A percentile compares a stretch with the other conserved stretches of the same genome.
These are phyloP conservation scores for Gossypium turneri DNA, from an alignment of 345 rosid species.

Conservation along the genomic window DNA sequence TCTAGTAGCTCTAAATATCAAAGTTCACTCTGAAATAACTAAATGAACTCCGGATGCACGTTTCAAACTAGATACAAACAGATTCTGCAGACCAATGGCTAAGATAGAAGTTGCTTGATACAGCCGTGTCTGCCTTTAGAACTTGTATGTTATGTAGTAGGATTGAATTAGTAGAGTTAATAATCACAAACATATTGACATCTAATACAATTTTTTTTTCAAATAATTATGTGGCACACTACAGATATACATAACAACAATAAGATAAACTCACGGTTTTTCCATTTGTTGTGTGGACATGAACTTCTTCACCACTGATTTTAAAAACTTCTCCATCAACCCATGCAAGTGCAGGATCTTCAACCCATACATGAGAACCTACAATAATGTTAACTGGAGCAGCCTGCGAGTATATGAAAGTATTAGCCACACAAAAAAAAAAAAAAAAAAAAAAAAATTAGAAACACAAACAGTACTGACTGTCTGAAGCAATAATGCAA, in stretches of 20 bases:
- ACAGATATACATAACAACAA: background rate
- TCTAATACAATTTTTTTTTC: slow-evolving; percentile 4
- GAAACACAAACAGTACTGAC: background rate
- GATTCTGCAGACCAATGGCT: slow-evolving; percentile 7
- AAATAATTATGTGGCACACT: background rate
- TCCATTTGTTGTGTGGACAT: slow-evolving; percentile 13
- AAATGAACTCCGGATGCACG: slow-evolving; percentile 10
- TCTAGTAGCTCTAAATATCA: slow-evolving; percentile 6
- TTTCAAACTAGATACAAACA: slow-evolving; percentile 8
- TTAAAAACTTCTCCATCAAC: slow-evolving; percentile 17
- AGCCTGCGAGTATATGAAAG: slow-evolving; percentile 10
- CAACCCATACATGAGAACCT: slow-evolving; percentile 21
- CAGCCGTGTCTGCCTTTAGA: background rate
- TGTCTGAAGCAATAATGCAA: background rate
- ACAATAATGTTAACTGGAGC: slow-evolving; percentile 20
- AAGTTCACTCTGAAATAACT: slow-evolving; percentile 17
- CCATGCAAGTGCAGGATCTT: slow-evolving; percentile 14
- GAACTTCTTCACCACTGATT: slow-evolving; percentile 19
- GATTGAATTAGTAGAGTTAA: background rate
- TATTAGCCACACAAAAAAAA: background rate
- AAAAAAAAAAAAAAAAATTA: background rate
- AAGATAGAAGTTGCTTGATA: background rate
- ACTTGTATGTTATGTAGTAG: slow-evolving; percentile 1
- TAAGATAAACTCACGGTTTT: slow-evolving; percentile 13
- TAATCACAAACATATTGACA: background rate